phyloP scores from a whole-genome alignment of 1,139 yeast species.

The Candida dubliniensis region DNA sequence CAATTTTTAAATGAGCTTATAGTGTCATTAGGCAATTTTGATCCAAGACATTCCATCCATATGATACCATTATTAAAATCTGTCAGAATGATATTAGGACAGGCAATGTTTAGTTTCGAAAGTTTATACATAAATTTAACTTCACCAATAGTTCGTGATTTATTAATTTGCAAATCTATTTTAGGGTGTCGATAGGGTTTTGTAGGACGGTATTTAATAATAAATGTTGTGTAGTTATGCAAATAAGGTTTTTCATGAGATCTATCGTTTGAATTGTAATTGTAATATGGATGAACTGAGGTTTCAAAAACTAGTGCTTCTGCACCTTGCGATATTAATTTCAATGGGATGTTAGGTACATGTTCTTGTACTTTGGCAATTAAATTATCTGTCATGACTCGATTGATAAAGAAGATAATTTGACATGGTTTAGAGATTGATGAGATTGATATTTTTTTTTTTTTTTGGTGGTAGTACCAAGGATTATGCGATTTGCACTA shows the following conservation, averaged over 20 bases:
- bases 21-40: constrained; percentile 44
- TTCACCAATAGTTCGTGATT: constrained; percentile 80
- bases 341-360: constrained; percentile 49
- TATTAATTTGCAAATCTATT: constrained; percentile 74
- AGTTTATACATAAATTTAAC: constrained; percentile 73
- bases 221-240: constrained; percentile 31
- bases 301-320: constrained; percentile 83
- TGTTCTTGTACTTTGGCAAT: constrained; percentile 41
- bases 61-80: constrained; percentile 79
- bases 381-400: constrained; percentile 43
- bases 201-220: constrained; percentile 84
- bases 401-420: neutral
- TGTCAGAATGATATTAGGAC: constrained; percentile 69
- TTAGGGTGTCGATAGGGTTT: constrained; percentile 87
- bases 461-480: neutral
- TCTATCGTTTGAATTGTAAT: no score
- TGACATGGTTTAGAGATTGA: neutral
- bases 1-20: constrained; percentile 68
- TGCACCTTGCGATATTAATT: constrained; percentile 86
- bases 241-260: no score
- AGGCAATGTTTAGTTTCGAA: constrained; percentile 52
- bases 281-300: constrained; percentile 61
- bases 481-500: no score
- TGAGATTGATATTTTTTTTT: neutral
- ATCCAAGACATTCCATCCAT: constrained; percentile 84